These are phyloP conservation scores for Rhizopus arrhizus DNA, from an alignment of 371 early-diverging fungal species.

Conservation along the genomic window DNA sequence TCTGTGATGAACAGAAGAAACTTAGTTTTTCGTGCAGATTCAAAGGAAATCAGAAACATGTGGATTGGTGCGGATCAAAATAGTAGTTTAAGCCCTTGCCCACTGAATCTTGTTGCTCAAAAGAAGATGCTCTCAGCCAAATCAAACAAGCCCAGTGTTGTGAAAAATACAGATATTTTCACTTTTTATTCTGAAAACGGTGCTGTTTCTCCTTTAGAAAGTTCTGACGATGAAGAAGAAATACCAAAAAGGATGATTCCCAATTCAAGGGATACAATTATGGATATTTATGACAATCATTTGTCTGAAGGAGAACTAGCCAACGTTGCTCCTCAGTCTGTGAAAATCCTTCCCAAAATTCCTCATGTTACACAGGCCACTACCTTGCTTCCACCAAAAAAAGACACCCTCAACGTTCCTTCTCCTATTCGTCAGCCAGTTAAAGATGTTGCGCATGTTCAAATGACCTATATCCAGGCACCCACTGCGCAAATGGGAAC, in stretches of 20 bases:
- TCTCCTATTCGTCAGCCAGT: constrained; percentile 23
- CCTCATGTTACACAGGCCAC: constrained; percentile 14
- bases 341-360: constrained; percentile 32
- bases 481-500: constrained; percentile 34
- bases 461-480: constrained; percentile 45
- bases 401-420: constrained; percentile 20
- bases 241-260: background rate
- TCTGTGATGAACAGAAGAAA: constrained; percentile 26
- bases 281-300: constrained; percentile 44
- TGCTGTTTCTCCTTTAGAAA: constrained; percentile 28
- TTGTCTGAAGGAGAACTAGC: background rate
- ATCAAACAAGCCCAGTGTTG: background rate
- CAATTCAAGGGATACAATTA: constrained; percentile 39
- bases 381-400: constrained; percentile 16
- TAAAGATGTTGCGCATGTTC: constrained; percentile 30
- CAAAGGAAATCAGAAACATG: constrained; percentile 31
- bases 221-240: constrained; percentile 29
- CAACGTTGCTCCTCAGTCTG: constrained; percentile 29
- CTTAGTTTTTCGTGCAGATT: constrained; percentile 26
- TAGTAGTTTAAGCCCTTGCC: constrained; percentile 13
- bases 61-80: constrained; percentile 31
- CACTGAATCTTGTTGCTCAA: constrained; percentile 18
- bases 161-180: constrained; percentile 26
- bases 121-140: constrained; percentile 12
- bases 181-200: constrained; percentile 25